Conservation (phyloP, 1,284 basidiomycete genomes). For the Marasmius sp. region DNA sequence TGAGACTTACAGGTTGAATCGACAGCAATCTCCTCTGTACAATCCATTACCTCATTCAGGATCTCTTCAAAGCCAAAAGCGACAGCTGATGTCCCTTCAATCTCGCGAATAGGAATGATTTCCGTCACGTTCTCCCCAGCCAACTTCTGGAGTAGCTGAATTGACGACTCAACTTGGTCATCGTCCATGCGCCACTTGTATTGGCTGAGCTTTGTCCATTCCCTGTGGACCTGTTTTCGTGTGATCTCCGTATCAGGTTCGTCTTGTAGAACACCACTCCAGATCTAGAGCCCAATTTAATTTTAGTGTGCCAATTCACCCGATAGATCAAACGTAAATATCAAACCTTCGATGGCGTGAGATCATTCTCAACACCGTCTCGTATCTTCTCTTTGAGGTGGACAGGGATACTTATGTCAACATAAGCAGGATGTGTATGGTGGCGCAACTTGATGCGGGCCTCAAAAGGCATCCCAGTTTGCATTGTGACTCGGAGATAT, state of each 20-base stretch:
- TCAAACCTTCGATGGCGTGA: too few relatives aligned
- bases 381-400: too few relatives aligned
- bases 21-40: constrained; percentile 14
- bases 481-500: constrained; percentile 7
- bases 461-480: too few relatives aligned
- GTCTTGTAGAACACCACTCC: constrained; percentile 5
- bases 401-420: constrained; percentile 4
- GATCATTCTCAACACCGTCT: too few relatives aligned
- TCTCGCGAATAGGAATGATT: constrained; percentile 7
- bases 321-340: too few relatives aligned
- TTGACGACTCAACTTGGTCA: constrained; percentile 18
- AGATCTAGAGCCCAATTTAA: too few relatives aligned
- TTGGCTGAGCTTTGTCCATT: constrained; percentile 12
- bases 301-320: too few relatives aligned
- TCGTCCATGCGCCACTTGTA: constrained; percentile 11
- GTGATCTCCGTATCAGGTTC: constrained; percentile 9
- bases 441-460: constrained; percentile 10
- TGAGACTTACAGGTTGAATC: constrained; percentile 19
- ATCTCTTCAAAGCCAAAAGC: constrained; percentile 18
- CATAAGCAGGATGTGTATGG: constrained; percentile 12
- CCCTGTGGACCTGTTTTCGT: constrained; percentile 13
- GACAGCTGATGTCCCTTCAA: constrained; percentile 9
- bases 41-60: constrained; percentile 2
- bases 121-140: constrained; percentile 1
- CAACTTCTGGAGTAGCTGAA: constrained; percentile 6